Percentiles rank a stretch among this genome's conserved stretches.
Evolutionary conservation across 768 basidiomycete genomes (phyloP).

Genomic region (Lactifluus subvellereus): DNA sequence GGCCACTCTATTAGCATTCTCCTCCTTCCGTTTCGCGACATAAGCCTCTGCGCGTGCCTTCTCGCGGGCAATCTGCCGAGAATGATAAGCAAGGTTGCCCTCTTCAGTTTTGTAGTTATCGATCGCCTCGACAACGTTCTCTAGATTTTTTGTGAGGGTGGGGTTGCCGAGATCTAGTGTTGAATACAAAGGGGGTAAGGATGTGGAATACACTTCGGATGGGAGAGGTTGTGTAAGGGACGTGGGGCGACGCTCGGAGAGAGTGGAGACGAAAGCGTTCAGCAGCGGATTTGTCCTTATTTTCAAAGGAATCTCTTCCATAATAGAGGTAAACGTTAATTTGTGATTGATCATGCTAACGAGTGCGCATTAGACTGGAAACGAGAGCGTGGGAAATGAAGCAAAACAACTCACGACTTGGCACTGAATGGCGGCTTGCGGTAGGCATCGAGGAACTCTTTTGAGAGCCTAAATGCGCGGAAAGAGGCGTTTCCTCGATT

Average conservation of each 20-base stretch:
- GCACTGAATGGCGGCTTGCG: constrained; percentile 82
- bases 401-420: constrained; percentile 51
- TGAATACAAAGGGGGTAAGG: constrained; percentile 56
- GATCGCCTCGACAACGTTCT: constrained; percentile 79
- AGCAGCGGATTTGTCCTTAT: constrained; percentile 78
- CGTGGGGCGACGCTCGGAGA: constrained; percentile 46
- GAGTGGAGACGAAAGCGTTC: constrained; percentile 66
- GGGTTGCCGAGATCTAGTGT: constrained; percentile 65
- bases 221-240: constrained; percentile 36
- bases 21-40: constrained; percentile 82
- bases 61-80: constrained; percentile 85
- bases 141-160: constrained; percentile 69
- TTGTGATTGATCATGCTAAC: constrained; percentile 70
- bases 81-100: constrained; percentile 84
- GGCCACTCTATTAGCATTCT: constrained; percentile 69
- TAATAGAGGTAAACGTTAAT: constrained; percentile 78
- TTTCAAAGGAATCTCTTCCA: constrained; percentile 81
- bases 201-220: constrained; percentile 29
- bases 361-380: background rate
- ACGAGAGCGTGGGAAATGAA: background rate
- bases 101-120: constrained; percentile 87
- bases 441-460: constrained; percentile 74
- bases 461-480: constrained; percentile 81
- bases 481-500: constrained; percentile 81
- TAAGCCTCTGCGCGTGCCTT: constrained; percentile 72